Evolutionary conservation across 2,329 filamentous ascomycete species (phyloP), one percentile per base, ranked within the genome.

Genomic region (Colletotrichum gigasporum): DNA sequence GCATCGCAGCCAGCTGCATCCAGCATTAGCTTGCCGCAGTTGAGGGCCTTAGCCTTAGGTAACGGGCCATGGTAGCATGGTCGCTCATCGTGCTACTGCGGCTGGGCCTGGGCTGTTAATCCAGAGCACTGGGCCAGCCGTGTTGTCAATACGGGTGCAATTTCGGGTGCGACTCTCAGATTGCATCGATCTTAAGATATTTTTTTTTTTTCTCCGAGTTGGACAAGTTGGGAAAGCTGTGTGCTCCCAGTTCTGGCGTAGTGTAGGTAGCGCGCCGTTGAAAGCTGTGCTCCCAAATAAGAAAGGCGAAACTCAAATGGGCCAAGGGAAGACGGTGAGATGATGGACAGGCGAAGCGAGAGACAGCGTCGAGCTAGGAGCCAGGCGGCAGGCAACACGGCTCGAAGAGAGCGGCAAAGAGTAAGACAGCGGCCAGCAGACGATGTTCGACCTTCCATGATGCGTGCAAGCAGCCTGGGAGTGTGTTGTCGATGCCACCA

Each of bases 311-410:
- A 14, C n/a, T 34, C 50, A 48, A 47, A 30, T 44, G 16, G 18
- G 55, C 48, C 48, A 30, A 51, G 42, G n/a, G 32, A 35, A 37
- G 11, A 50, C 56, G 41, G 42, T 54, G 47, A 61, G 22, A 30
- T 35, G 47, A 16, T 16, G 34, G 14, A 42, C 20, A 22, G 24
- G 7, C 44, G 44, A 42, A 48, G 22, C 48, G 61, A 48, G 55
- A 54, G 48, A 50, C 41, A 61, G 42, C 28, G 48, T 18, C 41
- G 41, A 58, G 56, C 56, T 44, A 50, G n/a, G n/a, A n/a, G n/a
- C n/a, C n/a, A n/a, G n/a, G n/a, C n/a, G n/a, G n/a, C n/a, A n/a
- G n/a, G n/a, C n/a, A n/a, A n/a, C n/a, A n/a, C n/a, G n/a, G n/a
- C n/a, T n/a, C n/a, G n/a, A n/a, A n/a, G n/a, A n/a, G n/a, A 24